A percentile compares a stretch with the other conserved stretches of the same genome.
These are phyloP conservation scores for Clonostachys sp. DNA, from an alignment of 2,329 filamentous ascomycete genomes.

Conservation along the genomic window DNA sequence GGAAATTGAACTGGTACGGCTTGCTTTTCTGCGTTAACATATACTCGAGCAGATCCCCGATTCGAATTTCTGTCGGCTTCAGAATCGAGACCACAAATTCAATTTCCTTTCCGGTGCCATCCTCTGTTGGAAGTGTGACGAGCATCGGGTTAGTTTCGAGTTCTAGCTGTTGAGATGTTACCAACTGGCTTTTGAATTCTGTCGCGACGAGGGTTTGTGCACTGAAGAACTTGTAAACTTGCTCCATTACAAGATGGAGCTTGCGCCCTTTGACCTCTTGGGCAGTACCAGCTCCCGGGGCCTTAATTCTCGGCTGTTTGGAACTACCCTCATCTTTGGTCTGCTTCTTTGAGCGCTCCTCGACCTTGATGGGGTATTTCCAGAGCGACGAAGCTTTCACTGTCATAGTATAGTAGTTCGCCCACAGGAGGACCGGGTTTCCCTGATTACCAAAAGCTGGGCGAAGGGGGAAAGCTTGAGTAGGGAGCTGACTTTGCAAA, in stretches of 20 bases:
- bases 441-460: slow-evolving; percentile 45
- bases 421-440: slow-evolving; percentile 37
- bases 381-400: slow-evolving; percentile 28
- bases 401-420: slow-evolving; percentile 47
- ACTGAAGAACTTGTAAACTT: slow-evolving; percentile 27
- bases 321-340: not conserved
- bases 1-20: slow-evolving; percentile 30
- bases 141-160: slow-evolving; percentile 24
- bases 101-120: slow-evolving; percentile 20
- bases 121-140: slow-evolving; percentile 25
- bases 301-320: slow-evolving; percentile 2
- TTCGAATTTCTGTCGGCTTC: slow-evolving; percentile 26
- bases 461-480: slow-evolving; percentile 32
- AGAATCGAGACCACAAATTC: slow-evolving; percentile 34
- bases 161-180: slow-evolving; percentile 29
- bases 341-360: slow-evolving; percentile 9
- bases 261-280: slow-evolving; percentile 35
- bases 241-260: slow-evolving; percentile 32
- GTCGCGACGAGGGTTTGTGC: slow-evolving; percentile 30
- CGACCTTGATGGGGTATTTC: slow-evolving; percentile 39
- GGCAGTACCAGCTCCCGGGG: slow-evolving; percentile 1
- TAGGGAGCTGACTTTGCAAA: not conserved
- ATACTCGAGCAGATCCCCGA: slow-evolving; percentile 38
- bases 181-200: slow-evolving; percentile 45
- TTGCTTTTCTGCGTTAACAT: slow-evolving; percentile 33